phyloP scores from a whole-genome alignment of 163 green algal species.

The Chloromonas sp. region DNA sequence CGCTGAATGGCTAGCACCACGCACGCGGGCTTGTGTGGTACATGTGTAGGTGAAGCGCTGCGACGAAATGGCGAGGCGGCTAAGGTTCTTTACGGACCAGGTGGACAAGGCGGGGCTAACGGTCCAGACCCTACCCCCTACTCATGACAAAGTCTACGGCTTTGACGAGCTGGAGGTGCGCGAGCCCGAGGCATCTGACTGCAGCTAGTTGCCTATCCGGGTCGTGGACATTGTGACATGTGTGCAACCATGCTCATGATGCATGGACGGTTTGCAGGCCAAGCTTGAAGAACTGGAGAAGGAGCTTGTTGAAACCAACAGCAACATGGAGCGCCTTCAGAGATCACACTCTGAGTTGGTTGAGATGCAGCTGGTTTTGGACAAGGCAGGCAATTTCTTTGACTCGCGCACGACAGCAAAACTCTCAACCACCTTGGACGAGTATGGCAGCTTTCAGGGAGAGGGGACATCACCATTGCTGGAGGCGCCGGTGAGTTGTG shows the following conservation, averaged over 20 bases:
- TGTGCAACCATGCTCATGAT: background rate
- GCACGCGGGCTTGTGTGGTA: background rate
- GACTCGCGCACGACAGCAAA: conserved; percentile 40
- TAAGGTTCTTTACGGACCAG: conserved; percentile 92
- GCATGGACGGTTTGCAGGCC: conserved; percentile 30
- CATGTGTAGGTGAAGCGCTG: conserved; percentile 87
- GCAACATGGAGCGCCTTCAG: conserved; percentile 85
- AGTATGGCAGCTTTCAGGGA: background rate
- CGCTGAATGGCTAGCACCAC: background rate
- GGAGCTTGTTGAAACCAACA: conserved; percentile 86
- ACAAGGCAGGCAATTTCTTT: conserved; percentile 90
- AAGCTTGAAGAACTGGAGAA: conserved; percentile 84
- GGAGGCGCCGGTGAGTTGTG: conserved; percentile 5
- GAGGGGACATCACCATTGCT: conserved; percentile 5
- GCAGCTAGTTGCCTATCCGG: background rate
- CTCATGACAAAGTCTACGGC: conserved; percentile 22
- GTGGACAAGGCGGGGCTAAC: conserved; percentile 63
- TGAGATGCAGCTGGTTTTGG: conserved; percentile 96
- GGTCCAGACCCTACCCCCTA: conserved; percentile 1
- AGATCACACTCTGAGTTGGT: conserved; percentile 83
- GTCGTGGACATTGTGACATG: background rate
- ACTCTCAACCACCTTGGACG: background rate
- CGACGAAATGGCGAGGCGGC: conserved; percentile 93
- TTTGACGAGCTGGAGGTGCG: conserved; percentile 89
- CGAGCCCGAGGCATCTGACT: background rate